Conservation (phyloP, 352 stramenopile species). For the Globisporangium cederbergense region DNA sequence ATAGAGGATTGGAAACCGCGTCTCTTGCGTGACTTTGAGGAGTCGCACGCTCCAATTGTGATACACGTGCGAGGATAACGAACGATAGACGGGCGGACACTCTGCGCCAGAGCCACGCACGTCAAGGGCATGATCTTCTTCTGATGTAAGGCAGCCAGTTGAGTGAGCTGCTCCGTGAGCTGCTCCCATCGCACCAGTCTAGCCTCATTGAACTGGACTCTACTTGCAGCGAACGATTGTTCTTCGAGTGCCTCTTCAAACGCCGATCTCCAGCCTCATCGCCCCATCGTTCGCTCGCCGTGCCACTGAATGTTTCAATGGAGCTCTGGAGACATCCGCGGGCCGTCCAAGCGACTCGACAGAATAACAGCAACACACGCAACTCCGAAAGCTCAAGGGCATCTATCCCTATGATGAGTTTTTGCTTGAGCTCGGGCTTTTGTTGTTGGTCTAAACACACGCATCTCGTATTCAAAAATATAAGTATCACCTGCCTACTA, state of each 20-base stretch:
- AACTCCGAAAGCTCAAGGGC: no score
- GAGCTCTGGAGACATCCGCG: no score
- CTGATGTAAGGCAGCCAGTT: neutral
- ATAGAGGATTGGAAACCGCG: no score
- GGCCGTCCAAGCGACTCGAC: no score
- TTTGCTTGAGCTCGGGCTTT: neutral
- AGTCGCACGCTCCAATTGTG: neutral
- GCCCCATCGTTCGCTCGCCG: no score
- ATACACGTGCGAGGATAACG: neutral
- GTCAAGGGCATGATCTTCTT: neutral
- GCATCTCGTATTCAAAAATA: constrained; percentile 5
- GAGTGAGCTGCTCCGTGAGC: neutral
- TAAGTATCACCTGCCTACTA: neutral
- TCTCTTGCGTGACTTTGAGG: neutral
- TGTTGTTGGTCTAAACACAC: neutral
- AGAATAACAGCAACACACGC: no score
- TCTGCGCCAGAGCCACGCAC: neutral
- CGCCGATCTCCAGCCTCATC: no score
- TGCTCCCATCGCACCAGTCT: neutral
- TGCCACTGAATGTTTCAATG: no score
- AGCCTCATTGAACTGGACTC: no score
- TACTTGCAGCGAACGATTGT: no score
- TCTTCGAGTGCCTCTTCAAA: no score
- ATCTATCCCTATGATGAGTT: no score
- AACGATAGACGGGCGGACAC: neutral